Percentiles rank a stretch among this genome's conserved stretches.
Evolutionary conservation across 495 filamentous ascomycete species (phyloP).

Genomic region (Aspergillus homomorphus): DNA sequence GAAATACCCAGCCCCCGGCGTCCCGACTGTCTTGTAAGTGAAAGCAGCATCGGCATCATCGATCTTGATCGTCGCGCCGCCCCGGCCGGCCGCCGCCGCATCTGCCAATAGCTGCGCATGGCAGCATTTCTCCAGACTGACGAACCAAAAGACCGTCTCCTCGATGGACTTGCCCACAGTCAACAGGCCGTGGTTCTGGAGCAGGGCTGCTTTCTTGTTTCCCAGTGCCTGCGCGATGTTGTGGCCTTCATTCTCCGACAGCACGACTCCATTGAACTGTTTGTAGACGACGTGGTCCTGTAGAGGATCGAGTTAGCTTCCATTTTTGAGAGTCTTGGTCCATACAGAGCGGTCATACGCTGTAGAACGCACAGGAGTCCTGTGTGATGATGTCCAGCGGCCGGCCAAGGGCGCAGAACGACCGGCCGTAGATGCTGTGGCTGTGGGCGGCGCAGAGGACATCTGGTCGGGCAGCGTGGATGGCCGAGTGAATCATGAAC

Average conservation of each 20-base stretch:
- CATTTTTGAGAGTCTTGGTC: too few species aligned
- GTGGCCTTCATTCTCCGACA: slow-evolving; percentile 65
- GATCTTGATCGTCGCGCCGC: slow-evolving; percentile 63
- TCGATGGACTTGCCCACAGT: slow-evolving; percentile 58
- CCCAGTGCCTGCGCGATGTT: slow-evolving; percentile 65
- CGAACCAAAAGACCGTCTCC: slow-evolving; percentile 69
- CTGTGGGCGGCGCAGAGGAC: slow-evolving; percentile 70
- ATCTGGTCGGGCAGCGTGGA: slow-evolving; percentile 69
- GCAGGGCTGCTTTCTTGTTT: slow-evolving; percentile 63
- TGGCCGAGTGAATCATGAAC: slow-evolving; percentile 64
- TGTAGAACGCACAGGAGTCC: slow-evolving; percentile 67
- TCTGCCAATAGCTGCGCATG: slow-evolving; percentile 74
- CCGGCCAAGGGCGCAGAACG: slow-evolving; percentile 64
- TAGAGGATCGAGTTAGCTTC: background rate
- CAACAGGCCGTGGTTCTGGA: slow-evolving; percentile 68
- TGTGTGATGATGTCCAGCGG: slow-evolving; percentile 71
- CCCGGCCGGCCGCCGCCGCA: slow-evolving; percentile 65
- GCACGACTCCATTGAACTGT: slow-evolving; percentile 69
- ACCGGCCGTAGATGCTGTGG: slow-evolving; percentile 67
- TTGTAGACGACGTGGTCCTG: slow-evolving; percentile 63
- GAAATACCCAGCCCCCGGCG: slow-evolving; percentile 63
- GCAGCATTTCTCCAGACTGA: slow-evolving; percentile 71
- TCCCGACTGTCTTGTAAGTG: slow-evolving; percentile 66
- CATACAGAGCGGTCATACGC: slow-evolving; percentile 26
- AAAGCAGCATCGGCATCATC: slow-evolving; percentile 63